These are phyloP conservation scores for Acacia acuminata DNA, from an alignment of 306 rosid species.

Conservation along the genomic window DNA sequence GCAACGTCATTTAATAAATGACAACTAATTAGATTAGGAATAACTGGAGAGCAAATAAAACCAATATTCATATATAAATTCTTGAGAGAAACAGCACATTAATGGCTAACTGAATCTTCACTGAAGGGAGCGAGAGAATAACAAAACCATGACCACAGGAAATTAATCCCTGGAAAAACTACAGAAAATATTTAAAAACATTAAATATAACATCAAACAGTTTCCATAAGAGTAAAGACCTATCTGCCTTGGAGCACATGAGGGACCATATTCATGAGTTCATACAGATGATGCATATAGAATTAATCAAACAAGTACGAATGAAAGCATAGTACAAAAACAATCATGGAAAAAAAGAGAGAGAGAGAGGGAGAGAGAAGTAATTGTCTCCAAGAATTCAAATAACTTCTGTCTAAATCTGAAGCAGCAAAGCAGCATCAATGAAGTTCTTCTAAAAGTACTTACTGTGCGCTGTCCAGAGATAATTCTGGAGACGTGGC, in stretches of 20 bases:
- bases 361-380: too few relatives aligned
- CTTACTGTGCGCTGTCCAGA: slow-evolving; percentile 99
- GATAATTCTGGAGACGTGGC: slow-evolving; percentile 90
- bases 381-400: slow-evolving; percentile 16
- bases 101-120: not conserved
- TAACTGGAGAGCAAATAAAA: slow-evolving; percentile 25
- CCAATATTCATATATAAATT: slow-evolving; percentile 19
- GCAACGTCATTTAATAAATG: slow-evolving; percentile 22
- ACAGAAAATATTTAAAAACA: not conserved
- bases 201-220: slow-evolving; percentile 23
- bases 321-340: slow-evolving; percentile 7
- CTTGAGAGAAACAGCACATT: slow-evolving; percentile 1
- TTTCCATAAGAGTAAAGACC: not conserved
- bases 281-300: slow-evolving; percentile 18
- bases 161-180: slow-evolving; percentile 7
- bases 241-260: slow-evolving; percentile 6
- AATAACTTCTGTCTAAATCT: slow-evolving; percentile 19
- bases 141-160: not conserved
- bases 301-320: slow-evolving; percentile 25
- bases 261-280: slow-evolving; percentile 24
- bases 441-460: slow-evolving; percentile 26
- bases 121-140: not conserved
- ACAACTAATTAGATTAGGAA: slow-evolving; percentile 23
- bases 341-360: not conserved
- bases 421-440: slow-evolving; percentile 31